Conservation (phyloP, 345 rosid genomes). For the Durio zibethinus region DNA sequence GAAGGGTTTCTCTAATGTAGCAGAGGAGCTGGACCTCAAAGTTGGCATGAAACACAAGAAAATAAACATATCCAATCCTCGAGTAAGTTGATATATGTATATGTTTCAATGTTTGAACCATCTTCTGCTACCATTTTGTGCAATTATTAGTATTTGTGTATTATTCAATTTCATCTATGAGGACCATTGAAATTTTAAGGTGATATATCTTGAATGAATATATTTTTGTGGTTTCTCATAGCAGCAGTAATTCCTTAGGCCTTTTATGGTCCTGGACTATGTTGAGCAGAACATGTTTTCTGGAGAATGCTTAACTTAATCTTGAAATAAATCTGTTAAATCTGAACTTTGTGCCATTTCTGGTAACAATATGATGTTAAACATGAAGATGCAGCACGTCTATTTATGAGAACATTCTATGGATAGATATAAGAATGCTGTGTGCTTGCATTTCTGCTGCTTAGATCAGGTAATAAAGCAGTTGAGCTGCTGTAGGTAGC, state of each 20-base stretch:
- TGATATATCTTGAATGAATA: neutral
- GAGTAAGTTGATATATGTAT: constrained; percentile 56
- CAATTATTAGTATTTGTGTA: neutral
- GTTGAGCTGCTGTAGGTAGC: constrained; percentile 72
- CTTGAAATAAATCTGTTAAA: neutral
- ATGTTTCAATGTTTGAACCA: constrained; percentile 1
- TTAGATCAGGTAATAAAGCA: constrained; percentile 32
- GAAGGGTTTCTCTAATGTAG: constrained; percentile 83
- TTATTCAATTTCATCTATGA: neutral
- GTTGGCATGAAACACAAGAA: constrained; percentile 93
- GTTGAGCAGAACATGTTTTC: neutral
- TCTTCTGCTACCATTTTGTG: neutral
- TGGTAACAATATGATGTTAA: neutral
- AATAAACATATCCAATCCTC: constrained; percentile 88
- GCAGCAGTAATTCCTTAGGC: neutral
- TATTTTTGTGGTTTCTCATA: neutral
- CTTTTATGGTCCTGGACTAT: neutral
- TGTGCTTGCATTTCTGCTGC: constrained; percentile 4
- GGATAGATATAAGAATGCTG: neutral
- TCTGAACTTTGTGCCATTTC: neutral
- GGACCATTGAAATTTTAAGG: neutral
- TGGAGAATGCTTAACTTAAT: neutral
- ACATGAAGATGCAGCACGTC: neutral
- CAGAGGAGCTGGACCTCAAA: constrained; percentile 67
- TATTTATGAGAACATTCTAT: neutral